A percentile compares a stretch with the other conserved stretches of the same genome.
Evolutionary conservation across 2,329 filamentous ascomycete species (phyloP).

Genomic region (Aspergillus sojae): DNA sequence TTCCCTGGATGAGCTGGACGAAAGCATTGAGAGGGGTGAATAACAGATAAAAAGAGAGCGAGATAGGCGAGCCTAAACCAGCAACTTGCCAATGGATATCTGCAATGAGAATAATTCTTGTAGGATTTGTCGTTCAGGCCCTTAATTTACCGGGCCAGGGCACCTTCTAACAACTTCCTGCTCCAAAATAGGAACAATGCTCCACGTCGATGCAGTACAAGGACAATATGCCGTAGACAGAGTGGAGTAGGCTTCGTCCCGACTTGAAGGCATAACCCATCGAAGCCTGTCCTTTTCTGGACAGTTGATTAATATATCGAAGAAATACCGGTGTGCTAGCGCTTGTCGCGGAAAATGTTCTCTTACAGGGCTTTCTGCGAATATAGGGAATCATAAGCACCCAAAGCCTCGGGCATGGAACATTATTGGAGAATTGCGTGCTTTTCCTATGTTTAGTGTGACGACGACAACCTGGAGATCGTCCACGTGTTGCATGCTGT

Average conservation of each 20-base stretch:
- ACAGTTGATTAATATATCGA: slow-evolving; percentile 4
- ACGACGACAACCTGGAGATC: slow-evolving; percentile 4
- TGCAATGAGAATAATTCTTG: neutral
- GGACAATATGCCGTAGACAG: slow-evolving; percentile 1
- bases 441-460: neutral
- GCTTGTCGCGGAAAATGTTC: slow-evolving; percentile 1
- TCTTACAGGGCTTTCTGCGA: neutral
- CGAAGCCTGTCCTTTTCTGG: slow-evolving; percentile 11
- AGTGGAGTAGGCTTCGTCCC: neutral
- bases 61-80: neutral
- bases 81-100: neutral
- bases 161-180: slow-evolving; percentile 4
- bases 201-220: slow-evolving; percentile 13
- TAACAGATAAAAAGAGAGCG: neutral
- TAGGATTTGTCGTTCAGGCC: neutral
- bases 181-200: slow-evolving; percentile 8
- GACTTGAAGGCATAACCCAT: neutral
- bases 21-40: neutral
- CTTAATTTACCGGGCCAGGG: slow-evolving; percentile 3
- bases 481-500: slow-evolving; percentile 5
- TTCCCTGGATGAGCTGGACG: neutral
- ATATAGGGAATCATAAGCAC: neutral
- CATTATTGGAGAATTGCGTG: neutral
- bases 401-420: neutral
- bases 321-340: slow-evolving; percentile 8